Evolutionary conservation across 2,329 filamentous ascomycete species (phyloP), one percentile per base, ranked within the genome.

Genomic region (Xylariaceae sp.): DNA sequence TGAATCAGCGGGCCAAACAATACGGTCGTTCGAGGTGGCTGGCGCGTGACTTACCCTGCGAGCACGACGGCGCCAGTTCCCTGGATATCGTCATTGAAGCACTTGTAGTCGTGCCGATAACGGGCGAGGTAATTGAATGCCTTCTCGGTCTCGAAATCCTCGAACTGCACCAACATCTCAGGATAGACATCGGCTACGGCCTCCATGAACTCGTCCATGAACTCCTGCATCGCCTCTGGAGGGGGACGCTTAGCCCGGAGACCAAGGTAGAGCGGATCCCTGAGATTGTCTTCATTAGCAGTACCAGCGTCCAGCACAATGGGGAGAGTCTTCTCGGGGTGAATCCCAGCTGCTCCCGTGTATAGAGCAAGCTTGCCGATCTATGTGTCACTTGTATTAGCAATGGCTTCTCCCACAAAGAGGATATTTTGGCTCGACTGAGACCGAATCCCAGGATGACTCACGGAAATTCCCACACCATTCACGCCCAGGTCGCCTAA

Each of bases 41-140:
- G 15, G 10, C 1, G n/a, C 51, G 52, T 43, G 32, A 70, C 78
- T 70, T 72, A 84, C 78, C 92, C 92, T 60, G 83, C 92, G 51
- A 96, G 81, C 58, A 97, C 91, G 67, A 99, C 94, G 59, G 92
- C 91, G 64, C 94, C 94, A 64, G 94, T 97, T 62, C 92, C 92
- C 77, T 97, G 92, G 68, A 99, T 94, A 70, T 99, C 92, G 68
- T 97, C 94, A 72, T 97, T 97, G 83, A 99, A 99, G 80, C 89
- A 95, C 72, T 89, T 92, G 79, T 96, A 92, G 61, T 80, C 82
- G 70, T 92, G 80, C 64, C 89, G 87, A 76, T 97, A 97, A 56
- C 90, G 84, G 70, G 94, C 88, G 39, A 97, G 82, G 67, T 95
- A 92, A 59, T 88, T 87, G 81, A 97, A 99, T 44, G 94, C 92